These are phyloP conservation scores for Colletotrichum sp. DNA, from an alignment of 2,329 filamentous ascomycete genomes.

Conservation along the genomic window DNA sequence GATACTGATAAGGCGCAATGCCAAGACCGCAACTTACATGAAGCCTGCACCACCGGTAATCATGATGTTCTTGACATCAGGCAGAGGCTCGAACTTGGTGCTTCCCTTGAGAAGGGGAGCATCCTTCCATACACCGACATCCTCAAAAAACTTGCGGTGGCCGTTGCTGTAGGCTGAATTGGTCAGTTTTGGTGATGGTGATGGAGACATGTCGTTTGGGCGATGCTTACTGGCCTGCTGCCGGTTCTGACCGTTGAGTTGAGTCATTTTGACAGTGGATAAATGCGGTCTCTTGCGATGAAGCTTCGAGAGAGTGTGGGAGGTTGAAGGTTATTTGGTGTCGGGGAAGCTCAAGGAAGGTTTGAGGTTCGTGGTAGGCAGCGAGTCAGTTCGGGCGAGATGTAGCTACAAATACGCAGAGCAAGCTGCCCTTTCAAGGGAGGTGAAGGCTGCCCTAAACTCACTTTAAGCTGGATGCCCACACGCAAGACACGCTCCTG, in stretches of 20 bases:
- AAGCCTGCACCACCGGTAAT: conserved; percentile 86
- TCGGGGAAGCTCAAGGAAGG: conserved; percentile 2
- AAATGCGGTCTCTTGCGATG: not conserved
- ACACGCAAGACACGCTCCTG: conserved; percentile 1
- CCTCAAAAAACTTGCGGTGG: conserved; percentile 54
- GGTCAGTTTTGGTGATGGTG: not conserved
- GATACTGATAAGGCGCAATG: not conserved
- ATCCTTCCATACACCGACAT: conserved; percentile 72
- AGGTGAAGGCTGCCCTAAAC: conserved; percentile 3
- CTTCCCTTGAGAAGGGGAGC: conserved; percentile 73
- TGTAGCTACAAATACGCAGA: conserved; percentile 14
- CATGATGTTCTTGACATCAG: conserved; percentile 80
- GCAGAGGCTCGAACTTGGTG: conserved; percentile 72
- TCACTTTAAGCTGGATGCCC: conserved; percentile 1
- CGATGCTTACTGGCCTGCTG: not conserved
- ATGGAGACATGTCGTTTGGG: not conserved
- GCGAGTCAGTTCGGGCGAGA: conserved; percentile 18
- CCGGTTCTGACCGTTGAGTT: conserved; percentile 16
- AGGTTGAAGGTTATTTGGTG: not conserved
- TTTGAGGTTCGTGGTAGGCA: not conserved
- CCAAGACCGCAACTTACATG: conserved; percentile 63
- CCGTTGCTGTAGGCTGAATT: conserved; percentile 27
- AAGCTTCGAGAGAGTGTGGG: not conserved
- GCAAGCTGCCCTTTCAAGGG: conserved; percentile 9
- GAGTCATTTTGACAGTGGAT: not conserved